phyloP scores from a whole-genome alignment of 2,329 filamentous ascomycete genomes.

The Sporothrix inflata region DNA sequence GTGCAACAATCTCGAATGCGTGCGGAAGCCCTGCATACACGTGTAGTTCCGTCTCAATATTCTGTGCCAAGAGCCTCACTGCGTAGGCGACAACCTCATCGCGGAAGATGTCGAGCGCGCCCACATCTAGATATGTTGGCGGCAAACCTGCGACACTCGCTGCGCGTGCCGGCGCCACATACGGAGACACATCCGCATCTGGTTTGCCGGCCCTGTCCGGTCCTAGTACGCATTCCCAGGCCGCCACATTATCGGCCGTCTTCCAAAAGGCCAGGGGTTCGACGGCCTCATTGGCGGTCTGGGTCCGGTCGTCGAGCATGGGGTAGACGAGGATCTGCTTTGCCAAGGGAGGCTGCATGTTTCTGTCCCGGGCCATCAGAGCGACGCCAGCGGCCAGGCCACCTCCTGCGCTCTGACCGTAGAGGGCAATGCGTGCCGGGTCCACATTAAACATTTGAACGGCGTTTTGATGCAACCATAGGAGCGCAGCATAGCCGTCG shows the following conservation, averaged over 20 bases:
- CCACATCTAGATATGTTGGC: not conserved
- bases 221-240: not conserved
- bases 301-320: not conserved
- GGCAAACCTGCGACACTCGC: not conserved
- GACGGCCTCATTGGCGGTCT: not conserved
- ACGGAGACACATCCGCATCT: not conserved
- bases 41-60: not conserved
- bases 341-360: not conserved
- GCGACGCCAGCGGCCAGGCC: not conserved
- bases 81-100: not conserved
- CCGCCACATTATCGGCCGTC: not conserved
- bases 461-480: conserved; percentile 10
- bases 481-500: conserved; percentile 7
- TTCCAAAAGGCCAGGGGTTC: not conserved
- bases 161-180: not conserved
- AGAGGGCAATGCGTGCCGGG: not conserved
- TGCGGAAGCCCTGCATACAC: not conserved
- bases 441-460: not conserved
- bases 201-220: not conserved
- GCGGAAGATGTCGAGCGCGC: not conserved
- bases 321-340: not conserved
- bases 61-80: not conserved
- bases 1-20: not conserved
- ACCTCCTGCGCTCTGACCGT: not conserved
- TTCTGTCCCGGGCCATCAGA: not conserved